Evolutionary conservation across 2,329 filamentous ascomycete genomes (phyloP).

Genomic region (Fusarium anthophilum): DNA sequence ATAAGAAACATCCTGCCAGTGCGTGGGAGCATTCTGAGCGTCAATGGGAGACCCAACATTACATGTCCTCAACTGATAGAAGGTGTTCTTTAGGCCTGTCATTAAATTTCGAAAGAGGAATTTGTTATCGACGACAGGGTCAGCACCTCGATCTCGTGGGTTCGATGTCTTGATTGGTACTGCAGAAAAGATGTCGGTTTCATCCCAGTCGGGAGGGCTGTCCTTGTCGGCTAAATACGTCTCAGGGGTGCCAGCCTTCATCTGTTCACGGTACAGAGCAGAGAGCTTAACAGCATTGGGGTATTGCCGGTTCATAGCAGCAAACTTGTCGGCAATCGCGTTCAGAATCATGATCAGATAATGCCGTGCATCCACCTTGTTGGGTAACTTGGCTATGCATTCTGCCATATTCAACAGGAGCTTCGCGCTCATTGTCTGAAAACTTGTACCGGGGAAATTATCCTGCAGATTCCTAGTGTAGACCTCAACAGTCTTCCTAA

Average conservation of each 20-base stretch:
- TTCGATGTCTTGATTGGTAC: conserved; percentile 97
- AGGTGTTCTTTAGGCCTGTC: conserved; percentile 94
- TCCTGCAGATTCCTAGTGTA: conserved; percentile 97
- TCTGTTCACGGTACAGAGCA: conserved; percentile 76
- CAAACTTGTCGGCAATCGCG: conserved; percentile 98
- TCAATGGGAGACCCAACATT: conserved; percentile 81
- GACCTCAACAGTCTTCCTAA: conserved; percentile 93
- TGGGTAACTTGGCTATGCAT: conserved; percentile 91
- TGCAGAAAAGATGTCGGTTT: conserved; percentile 96
- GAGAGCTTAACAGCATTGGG: conserved; percentile 94
- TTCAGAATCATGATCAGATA: conserved; percentile 98
- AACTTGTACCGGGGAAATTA: conserved; percentile 95
- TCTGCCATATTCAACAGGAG: conserved; percentile 97
- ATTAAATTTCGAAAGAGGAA: conserved; percentile 97
- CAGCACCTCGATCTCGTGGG: conserved; percentile 84
- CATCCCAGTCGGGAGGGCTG: conserved; percentile 90
- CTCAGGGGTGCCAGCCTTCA: conserved; percentile 70
- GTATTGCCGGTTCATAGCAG: conserved; percentile 96
- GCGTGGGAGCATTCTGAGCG: conserved; percentile 78
- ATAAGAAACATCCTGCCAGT: conserved; percentile 96
- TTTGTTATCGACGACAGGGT: conserved; percentile 96
- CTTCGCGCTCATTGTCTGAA: conserved; percentile 99
- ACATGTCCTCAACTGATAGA: conserved; percentile 92
- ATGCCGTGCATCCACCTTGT: conserved; percentile 93
- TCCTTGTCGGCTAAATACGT: conserved; percentile 87